These are phyloP conservation scores for Cercospora brassicicola DNA, from an alignment of 2,329 filamentous ascomycete species.

Conservation along the genomic window DNA sequence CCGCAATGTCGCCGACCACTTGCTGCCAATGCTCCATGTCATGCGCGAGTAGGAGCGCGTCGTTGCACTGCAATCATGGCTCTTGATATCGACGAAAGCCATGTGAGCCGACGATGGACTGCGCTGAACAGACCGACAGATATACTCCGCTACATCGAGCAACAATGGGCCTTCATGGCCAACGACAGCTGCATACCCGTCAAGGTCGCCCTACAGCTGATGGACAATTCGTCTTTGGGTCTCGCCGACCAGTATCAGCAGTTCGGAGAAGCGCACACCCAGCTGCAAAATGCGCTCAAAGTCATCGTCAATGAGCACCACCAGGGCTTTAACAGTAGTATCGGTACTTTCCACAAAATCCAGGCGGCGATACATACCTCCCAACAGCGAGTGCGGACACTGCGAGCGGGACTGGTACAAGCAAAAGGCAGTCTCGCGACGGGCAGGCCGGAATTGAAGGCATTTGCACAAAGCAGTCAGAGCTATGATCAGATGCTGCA, in stretches of 20 bases:
- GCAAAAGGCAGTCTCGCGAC: slow-evolving; percentile 82
- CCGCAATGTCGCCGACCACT: slow-evolving; percentile 11
- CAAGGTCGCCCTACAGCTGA: slow-evolving; percentile 88
- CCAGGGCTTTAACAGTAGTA: slow-evolving; percentile 98
- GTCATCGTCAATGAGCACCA: slow-evolving; percentile 97
- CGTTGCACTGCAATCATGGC: slow-evolving; percentile 3
- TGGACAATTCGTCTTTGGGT: slow-evolving; percentile 90
- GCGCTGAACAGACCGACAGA: slow-evolving; percentile 40
- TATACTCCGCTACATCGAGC: slow-evolving; percentile 77
- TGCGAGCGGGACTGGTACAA: slow-evolving; percentile 79
- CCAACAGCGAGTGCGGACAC: slow-evolving; percentile 75
- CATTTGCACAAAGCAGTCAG: slow-evolving; percentile 81
- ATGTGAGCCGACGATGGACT: slow-evolving; percentile 3
- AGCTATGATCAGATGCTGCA: slow-evolving; percentile 88
- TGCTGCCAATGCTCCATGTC: neutral
- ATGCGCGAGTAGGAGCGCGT: neutral
- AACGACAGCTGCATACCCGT: slow-evolving; percentile 86
- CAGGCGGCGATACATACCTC: slow-evolving; percentile 88
- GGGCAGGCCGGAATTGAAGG: slow-evolving; percentile 84
- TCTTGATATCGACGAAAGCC: neutral
- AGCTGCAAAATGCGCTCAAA: slow-evolving; percentile 90
- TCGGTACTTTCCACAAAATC: slow-evolving; percentile 98
- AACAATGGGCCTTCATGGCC: slow-evolving; percentile 91
- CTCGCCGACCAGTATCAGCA: slow-evolving; percentile 83
- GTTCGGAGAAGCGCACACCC: slow-evolving; percentile 79